Conservation (phyloP, 768 basidiomycete genomes). For the Boletellus ananiceps region DNA sequence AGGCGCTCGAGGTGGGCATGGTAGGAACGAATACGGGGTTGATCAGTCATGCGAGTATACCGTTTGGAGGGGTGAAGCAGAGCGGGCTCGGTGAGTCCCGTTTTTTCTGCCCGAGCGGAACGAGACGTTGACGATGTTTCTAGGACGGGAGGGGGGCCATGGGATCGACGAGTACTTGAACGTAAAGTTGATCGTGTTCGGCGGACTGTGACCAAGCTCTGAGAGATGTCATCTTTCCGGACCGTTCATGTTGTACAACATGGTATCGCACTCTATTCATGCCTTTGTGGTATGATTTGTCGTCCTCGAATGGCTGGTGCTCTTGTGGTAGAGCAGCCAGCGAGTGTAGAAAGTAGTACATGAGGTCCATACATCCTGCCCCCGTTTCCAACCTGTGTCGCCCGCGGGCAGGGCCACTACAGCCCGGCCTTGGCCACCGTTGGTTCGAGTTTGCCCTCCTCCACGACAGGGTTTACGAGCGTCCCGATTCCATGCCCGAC, state of each 20-base stretch:
- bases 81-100: slow-evolving; percentile 57
- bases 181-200: slow-evolving; percentile 76
- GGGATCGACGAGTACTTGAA: slow-evolving; percentile 90
- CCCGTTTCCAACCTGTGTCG: too few relatives aligned
- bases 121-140: not conserved
- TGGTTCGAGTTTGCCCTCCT: slow-evolving; percentile 43
- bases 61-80: slow-evolving; percentile 91
- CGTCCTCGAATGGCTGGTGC: not conserved
- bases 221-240: not conserved
- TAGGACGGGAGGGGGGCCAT: slow-evolving; percentile 81
- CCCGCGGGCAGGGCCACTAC: slow-evolving; percentile 20
- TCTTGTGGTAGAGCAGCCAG: not conserved
- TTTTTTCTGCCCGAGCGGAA: not conserved
- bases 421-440: slow-evolving; percentile 42
- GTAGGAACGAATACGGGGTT: slow-evolving; percentile 80
- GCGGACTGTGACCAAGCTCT: slow-evolving; percentile 47
- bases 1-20: slow-evolving; percentile 91
- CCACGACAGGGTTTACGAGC: slow-evolving; percentile 70
- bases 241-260: not conserved
- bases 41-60: slow-evolving; percentile 74
- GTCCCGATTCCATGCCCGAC: slow-evolving; percentile 74
- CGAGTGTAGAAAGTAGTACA: not conserved
- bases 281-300: not conserved
- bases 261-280: not conserved
- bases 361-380: not conserved